Base-by-base conservation (phyloP, 2,329 filamentous ascomycete genomes). In the Cadophora malorum region DNA sequence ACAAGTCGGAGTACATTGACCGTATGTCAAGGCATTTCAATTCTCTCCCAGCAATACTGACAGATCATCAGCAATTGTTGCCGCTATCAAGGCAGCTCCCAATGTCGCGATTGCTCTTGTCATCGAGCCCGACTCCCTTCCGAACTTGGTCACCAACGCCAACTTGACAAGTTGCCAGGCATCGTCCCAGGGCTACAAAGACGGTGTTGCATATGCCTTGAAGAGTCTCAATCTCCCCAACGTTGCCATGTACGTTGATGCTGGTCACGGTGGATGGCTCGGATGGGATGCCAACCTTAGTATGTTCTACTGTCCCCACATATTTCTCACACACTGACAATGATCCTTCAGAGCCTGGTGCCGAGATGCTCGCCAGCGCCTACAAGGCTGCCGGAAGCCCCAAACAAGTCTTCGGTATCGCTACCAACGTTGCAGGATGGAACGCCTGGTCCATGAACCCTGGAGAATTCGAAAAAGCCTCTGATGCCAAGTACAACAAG, bases 341-440 rank as follows among this genome's bases (percentile, higher is more conserved):
- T 31, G 7, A 10, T 23, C 19, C 25, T 14, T 21, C n/a, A 62
- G 59, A 73, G 14, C 82, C 82, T 16, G 83, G 84, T 6, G 85
- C 85, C 1, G 69, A 79, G 56, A 76, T 85, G 53, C 84, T 81
- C 69, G 81, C 81, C 4, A 68, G 80, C 45, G 77, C 86, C 52
- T 87, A 84, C 80, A 83, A 80, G 69, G 79, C 82, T 31, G 82
- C 85, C 16, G 82, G 85, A 50, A 81, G 79, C 38, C 85, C 85
- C 19, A 77, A 79, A 21, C 75, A 83, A 38, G 79, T 88, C 63
- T 84, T 86, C 65, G 85, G 85, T 65, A 79, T 88, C 59, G 84
- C 81, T 33, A 87, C 85, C 74, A 88, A 88, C 76, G 84, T 87
- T n/a, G 80, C 85, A 71, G 86, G 86, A 80, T 88, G 85, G 79